phyloP scores from a whole-genome alignment of 768 basidiomycete species.

The Lentinula detonsa region DNA sequence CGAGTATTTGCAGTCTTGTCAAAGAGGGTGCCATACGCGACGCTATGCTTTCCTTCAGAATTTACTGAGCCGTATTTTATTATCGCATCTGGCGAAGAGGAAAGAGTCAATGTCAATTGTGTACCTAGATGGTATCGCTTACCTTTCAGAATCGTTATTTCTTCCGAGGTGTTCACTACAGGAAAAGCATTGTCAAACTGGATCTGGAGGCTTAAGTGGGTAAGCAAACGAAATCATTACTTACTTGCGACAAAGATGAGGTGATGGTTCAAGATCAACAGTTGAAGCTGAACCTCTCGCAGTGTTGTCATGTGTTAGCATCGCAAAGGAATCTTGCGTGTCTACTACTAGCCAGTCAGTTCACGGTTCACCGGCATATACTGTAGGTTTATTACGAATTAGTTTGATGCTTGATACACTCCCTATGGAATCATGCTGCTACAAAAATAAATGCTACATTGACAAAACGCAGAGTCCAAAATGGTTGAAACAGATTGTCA shows the following conservation, averaged over 20 bases:
- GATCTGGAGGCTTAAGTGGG: too few species aligned
- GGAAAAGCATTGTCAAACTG: neutral
- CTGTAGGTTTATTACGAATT: too few species aligned
- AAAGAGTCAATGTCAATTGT: too few species aligned
- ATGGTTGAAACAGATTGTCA: neutral
- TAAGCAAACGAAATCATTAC: neutral
- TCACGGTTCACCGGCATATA: too few species aligned
- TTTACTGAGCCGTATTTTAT: conserved; percentile 34
- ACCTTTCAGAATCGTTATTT: conserved; percentile 31
- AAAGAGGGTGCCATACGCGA: conserved; percentile 38
- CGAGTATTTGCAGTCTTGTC: conserved; percentile 42
- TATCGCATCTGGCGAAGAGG: conserved; percentile 27
- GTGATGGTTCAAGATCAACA: neutral
- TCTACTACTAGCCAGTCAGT: too few species aligned
- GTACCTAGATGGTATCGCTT: neutral
- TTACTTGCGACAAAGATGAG: neutral
- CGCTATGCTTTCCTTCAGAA: conserved; percentile 28
- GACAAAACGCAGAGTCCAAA: neutral
- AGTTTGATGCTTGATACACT: neutral
- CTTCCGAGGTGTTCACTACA: conserved; percentile 25
- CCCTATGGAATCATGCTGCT: neutral
- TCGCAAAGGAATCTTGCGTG: too few species aligned
- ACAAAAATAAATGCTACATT: conserved; percentile 4
- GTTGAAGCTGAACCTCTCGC: neutral
- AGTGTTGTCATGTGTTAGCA: too few species aligned